These are phyloP conservation scores for Pochonia chlamydosporia DNA, from an alignment of 2,329 filamentous ascomycete species.

Conservation along the genomic window DNA sequence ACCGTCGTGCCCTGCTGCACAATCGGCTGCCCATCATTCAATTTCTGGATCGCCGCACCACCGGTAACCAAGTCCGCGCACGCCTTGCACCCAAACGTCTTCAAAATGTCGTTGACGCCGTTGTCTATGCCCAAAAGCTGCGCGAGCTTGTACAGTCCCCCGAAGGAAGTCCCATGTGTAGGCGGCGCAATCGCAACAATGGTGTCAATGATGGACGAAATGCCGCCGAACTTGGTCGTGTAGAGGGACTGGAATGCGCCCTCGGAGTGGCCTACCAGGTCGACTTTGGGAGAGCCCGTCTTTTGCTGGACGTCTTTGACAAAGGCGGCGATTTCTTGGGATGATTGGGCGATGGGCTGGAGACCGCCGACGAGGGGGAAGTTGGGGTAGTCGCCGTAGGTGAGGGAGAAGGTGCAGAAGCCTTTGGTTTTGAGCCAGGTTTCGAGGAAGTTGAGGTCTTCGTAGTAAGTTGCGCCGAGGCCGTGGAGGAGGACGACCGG, in stretches of 20 bases:
- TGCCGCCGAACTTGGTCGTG: constrained; percentile 12
- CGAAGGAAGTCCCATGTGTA: constrained; percentile 17
- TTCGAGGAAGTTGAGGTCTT: constrained; percentile 14
- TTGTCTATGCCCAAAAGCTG: neutral
- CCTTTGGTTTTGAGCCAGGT: constrained; percentile 10
- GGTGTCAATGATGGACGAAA: constrained; percentile 10
- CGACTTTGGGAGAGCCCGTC: constrained; percentile 15
- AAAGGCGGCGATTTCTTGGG: constrained; percentile 13
- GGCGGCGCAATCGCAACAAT: constrained; percentile 15
- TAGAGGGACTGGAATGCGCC: constrained; percentile 17
- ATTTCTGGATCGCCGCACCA: constrained; percentile 5
- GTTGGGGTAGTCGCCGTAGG: constrained; percentile 13
- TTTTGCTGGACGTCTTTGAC: constrained; percentile 10
- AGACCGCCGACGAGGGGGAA: constrained; percentile 16
- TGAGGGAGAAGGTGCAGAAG: constrained; percentile 16
- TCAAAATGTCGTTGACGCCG: constrained; percentile 2
- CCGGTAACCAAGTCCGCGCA: constrained; percentile 10
- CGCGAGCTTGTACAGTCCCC: constrained; percentile 10
- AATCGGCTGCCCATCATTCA: constrained; percentile 12
- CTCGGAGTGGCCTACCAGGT: constrained; percentile 17
- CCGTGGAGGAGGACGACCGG: constrained; percentile 17
- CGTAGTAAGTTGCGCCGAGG: constrained; percentile 13
- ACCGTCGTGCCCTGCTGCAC: constrained; percentile 10
- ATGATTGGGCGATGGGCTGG: constrained; percentile 12
- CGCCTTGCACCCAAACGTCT: constrained; percentile 8